A percentile compares a stretch with the other conserved stretches of the same genome.
Conservation (phyloP, 2,329 filamentous ascomycete genomes). For the Cercospora nicotianae region DNA sequence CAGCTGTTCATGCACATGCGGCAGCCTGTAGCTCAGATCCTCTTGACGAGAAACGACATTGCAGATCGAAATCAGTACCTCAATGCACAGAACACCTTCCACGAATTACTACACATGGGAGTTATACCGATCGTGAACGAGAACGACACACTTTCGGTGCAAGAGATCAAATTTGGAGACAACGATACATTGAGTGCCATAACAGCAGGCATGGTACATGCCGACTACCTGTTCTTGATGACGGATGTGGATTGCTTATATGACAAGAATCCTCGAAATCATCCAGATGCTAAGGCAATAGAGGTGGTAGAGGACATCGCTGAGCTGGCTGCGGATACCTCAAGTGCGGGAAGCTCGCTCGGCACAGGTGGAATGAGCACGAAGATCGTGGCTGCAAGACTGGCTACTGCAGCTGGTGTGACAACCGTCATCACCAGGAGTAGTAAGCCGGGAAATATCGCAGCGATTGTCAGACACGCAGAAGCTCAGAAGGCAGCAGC, state of each 20-base stretch:
- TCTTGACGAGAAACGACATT: slow-evolving; percentile 94
- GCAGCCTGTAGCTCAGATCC: slow-evolving; percentile 90
- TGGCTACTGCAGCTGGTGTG: slow-evolving; percentile 91
- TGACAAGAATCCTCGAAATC: slow-evolving; percentile 85
- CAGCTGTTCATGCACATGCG: slow-evolving; percentile 82
- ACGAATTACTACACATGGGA: slow-evolving; percentile 86
- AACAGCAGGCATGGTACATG: slow-evolving; percentile 94
- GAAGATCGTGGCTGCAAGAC: slow-evolving; percentile 88
- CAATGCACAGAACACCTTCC: slow-evolving; percentile 94
- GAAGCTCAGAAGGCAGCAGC: slow-evolving; percentile 58
- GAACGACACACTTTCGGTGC: slow-evolving; percentile 94
- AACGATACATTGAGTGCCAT: slow-evolving; percentile 97
- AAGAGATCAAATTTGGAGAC: slow-evolving; percentile 99
- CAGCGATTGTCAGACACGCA: slow-evolving; percentile 79
- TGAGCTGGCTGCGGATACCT: slow-evolving; percentile 81
- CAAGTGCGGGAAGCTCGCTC: slow-evolving; percentile 80
- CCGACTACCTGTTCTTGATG: slow-evolving; percentile 96
- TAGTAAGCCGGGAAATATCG: slow-evolving; percentile 89
- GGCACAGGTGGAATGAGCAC: slow-evolving; percentile 97
- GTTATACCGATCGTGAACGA: slow-evolving; percentile 99
- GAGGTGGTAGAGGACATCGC: slow-evolving; percentile 89
- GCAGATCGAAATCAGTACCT: slow-evolving; percentile 92
- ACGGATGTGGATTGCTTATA: slow-evolving; percentile 98
- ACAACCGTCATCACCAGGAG: slow-evolving; percentile 94
- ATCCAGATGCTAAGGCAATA: slow-evolving; percentile 84